Base-by-base conservation (phyloP, 345 rosid genomes). In the Clausena lansium region DNA sequence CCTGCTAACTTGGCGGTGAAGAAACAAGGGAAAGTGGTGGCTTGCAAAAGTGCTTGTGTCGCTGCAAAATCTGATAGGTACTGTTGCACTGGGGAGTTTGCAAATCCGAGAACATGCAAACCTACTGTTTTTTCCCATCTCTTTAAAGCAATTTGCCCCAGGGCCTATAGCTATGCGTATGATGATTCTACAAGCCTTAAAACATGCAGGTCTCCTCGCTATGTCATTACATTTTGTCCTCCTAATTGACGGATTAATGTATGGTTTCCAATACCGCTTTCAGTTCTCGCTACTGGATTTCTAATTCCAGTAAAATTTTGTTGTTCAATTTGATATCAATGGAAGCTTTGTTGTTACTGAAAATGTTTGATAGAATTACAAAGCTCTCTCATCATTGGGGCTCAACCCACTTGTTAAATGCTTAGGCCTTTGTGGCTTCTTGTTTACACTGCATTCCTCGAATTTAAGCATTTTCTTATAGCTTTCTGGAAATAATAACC, bases 31-130 rank as follows among this genome's bases (percentile, higher is more conserved):
- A 83, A 78, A 17, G 78, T 85, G 9, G 92, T 87, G 77, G 90
- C 85, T 1, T 87, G 90, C 70, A 87, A 87, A 77, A 88, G 90
- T 76, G 89, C 88, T 2, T 87, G 92, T 77, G 52, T 85, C 83
- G 92, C 88, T 66, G 85, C 86, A 5, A 85, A 72, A 57, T 68
- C 77, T 4, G 90, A 85, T 72, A 47, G 81, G 71, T 87, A 84
- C 71, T 88, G 92, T 22, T 87, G 92, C 67, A 85, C 84, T 2
- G 90, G 92, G 15, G 76, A 85, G 54, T 85, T 71, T 76, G 82
- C 83, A 2, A 74, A 77, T 74, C 87, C 87, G 1, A 79, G 65
- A 52, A 84, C 52, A 10, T 88, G 90, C 64, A 81, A 75, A 63
- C 92, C 89, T 5, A 82, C 78, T 22, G 28, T 82, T 52, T 88